phyloP scores from a whole-genome alignment of 1,284 basidiomycete genomes.

The Fomitiporia mediterranea region DNA sequence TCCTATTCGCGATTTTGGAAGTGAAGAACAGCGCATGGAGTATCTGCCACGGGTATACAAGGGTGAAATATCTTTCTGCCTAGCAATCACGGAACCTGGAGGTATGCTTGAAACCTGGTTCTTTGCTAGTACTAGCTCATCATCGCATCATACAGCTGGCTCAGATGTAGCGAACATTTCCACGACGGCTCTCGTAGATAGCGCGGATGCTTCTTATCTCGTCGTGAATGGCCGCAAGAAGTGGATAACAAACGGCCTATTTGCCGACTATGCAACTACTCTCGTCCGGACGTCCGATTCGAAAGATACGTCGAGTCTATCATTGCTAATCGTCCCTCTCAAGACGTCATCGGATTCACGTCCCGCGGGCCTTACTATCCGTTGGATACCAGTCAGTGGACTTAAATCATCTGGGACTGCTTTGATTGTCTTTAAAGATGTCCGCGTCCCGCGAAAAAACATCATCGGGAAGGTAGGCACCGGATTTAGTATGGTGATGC shows the following conservation, averaged over 20 bases:
- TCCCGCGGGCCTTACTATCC: constrained; percentile 16
- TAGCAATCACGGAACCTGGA: constrained; percentile 24
- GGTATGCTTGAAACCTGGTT: constrained; percentile 10
- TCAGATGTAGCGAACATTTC: constrained; percentile 22
- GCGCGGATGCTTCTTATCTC: constrained; percentile 15
- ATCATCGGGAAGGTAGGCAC: constrained; percentile 20
- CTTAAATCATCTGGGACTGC: constrained; percentile 22
- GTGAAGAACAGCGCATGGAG: constrained; percentile 17
- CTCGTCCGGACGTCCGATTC: constrained; percentile 19
- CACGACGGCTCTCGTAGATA: constrained; percentile 17
- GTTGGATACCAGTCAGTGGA: constrained; percentile 18
- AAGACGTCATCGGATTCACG: constrained; percentile 7
- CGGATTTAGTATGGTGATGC: constrained; percentile 22
- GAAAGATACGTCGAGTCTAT: constrained; percentile 15
- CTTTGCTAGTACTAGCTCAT: not conserved
- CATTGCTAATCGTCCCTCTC: constrained; percentile 22
- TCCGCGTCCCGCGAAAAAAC: constrained; percentile 20
- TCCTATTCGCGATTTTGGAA: constrained; percentile 22
- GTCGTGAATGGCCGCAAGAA: constrained; percentile 23
- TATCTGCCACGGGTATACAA: constrained; percentile 19
- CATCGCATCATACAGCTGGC: constrained; percentile 13
- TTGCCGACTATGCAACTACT: constrained; percentile 22
- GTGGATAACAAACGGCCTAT: constrained; percentile 24
- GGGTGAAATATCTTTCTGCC: constrained; percentile 21
- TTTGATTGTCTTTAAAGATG: constrained; percentile 19